These are phyloP conservation scores for Wallacemonas sp. DNA, from an alignment of 208 protist species.

Conservation along the genomic window DNA sequence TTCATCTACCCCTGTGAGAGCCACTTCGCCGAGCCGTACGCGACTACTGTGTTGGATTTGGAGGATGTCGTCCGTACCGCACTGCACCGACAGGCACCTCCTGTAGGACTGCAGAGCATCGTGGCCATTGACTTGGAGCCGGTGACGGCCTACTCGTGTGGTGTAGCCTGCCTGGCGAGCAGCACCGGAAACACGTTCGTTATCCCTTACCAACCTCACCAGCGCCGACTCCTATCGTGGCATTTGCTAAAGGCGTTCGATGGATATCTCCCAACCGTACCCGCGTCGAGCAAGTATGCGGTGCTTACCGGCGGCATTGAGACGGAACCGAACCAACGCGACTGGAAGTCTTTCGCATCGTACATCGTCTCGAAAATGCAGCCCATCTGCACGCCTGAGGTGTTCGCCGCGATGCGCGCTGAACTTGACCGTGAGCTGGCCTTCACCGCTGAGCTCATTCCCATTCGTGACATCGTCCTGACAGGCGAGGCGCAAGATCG, in stretches of 20 bases:
- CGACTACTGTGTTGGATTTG: slow-evolving; percentile 53
- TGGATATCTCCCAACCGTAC: slow-evolving; percentile 54
- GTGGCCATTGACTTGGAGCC: slow-evolving; percentile 82
- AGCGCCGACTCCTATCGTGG: slow-evolving; percentile 58
- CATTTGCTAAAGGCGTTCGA: slow-evolving; percentile 71
- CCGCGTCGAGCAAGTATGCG: slow-evolving; percentile 62
- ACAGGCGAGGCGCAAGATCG: slow-evolving; percentile 52
- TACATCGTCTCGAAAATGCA: slow-evolving; percentile 77
- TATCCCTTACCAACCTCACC: slow-evolving; percentile 71
- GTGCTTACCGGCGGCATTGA: slow-evolving; percentile 80
- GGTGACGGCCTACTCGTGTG: slow-evolving; percentile 58
- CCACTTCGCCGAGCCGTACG: slow-evolving; percentile 66
- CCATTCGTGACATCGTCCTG: slow-evolving; percentile 65
- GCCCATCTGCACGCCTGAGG: slow-evolving; percentile 28
- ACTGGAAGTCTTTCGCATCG: slow-evolving; percentile 85
- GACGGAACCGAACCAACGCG: slow-evolving; percentile 56
- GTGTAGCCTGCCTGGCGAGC: slow-evolving; percentile 71
- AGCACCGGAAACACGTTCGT: slow-evolving; percentile 78
- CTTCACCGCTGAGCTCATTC: slow-evolving; percentile 81
- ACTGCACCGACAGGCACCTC: slow-evolving; percentile 46
- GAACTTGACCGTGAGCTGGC: slow-evolving; percentile 80
- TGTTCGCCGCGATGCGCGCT: slow-evolving; percentile 20
- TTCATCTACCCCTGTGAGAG: slow-evolving; percentile 68
- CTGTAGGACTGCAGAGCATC: slow-evolving; percentile 69
- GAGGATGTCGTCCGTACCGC: slow-evolving; percentile 64